Percentiles rank a stretch among this genome's conserved stretches.
Evolutionary conservation across 2,329 filamentous ascomycete genomes (phyloP).

Genomic region (Colletotrichum neosansevieriae): DNA sequence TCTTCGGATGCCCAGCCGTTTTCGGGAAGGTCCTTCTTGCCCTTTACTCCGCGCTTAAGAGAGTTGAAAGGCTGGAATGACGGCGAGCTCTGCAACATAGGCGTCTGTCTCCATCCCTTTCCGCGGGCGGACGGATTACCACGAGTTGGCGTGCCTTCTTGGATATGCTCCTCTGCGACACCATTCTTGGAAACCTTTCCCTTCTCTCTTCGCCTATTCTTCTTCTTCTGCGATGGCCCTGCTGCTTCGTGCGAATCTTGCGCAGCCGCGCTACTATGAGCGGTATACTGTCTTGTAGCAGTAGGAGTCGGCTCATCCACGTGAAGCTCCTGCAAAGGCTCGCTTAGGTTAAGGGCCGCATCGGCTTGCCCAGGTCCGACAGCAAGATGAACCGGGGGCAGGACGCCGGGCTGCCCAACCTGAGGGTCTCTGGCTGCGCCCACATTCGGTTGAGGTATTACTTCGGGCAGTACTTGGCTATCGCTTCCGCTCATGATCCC

Average conservation of each 20-base stretch:
- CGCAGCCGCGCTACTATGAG: not conserved
- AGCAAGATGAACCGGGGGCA: constrained; percentile 37
- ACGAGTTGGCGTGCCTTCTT: constrained; percentile 37
- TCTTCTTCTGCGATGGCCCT: constrained; percentile 46
- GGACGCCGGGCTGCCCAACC: constrained; percentile 42
- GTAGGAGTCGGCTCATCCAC: constrained; percentile 42
- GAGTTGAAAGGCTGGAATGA: constrained; percentile 73
- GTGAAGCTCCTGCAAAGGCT: constrained; percentile 44
- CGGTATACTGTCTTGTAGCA: constrained; percentile 40
- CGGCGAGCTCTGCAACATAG: constrained; percentile 69
- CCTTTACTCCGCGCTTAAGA: constrained; percentile 67
- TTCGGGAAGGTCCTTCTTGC: constrained; percentile 58
- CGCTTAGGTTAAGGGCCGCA: constrained; percentile 32
- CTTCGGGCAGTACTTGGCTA: constrained; percentile 32
- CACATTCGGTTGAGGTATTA: constrained; percentile 45
- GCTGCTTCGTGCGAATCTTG: constrained; percentile 39
- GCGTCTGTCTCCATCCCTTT: constrained; percentile 71
- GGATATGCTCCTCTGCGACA: constrained; percentile 34
- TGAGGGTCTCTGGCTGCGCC: constrained; percentile 49
- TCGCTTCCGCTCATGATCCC: constrained; percentile 43
- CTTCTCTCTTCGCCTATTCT: constrained; percentile 43
- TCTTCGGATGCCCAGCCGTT: constrained; percentile 98
- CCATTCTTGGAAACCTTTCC: constrained; percentile 49
- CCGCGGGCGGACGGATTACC: constrained; percentile 49
- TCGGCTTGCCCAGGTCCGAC: constrained; percentile 17